phyloP scores from a whole-genome alignment of 345 rosid genomes.

The Moricandia moricandioides region DNA sequence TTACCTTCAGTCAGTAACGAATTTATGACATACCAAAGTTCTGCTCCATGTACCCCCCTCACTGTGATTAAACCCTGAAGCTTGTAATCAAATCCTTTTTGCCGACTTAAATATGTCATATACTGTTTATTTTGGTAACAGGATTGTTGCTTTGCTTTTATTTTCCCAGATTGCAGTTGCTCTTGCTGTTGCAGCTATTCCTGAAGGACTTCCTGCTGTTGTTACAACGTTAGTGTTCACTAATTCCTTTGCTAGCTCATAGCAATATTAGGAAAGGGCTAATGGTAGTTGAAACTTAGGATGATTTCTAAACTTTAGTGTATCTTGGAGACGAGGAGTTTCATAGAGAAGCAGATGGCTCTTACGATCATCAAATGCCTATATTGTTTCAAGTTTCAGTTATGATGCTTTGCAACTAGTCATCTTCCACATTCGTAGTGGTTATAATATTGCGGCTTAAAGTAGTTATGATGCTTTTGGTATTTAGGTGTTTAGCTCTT shows the following conservation, averaged over 20 bases:
- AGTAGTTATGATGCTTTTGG: slow-evolving; percentile 8
- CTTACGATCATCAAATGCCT: slow-evolving; percentile 15
- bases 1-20: not conserved
- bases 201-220: slow-evolving; percentile 99
- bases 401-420: slow-evolving; percentile 10
- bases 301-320: slow-evolving; percentile 7
- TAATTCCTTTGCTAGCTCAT: slow-evolving; percentile 18
- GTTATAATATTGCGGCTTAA: slow-evolving; percentile 16
- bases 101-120: slow-evolving; percentile 6
- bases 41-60: slow-evolving; percentile 16
- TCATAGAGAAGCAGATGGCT: slow-evolving; percentile 1
- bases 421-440: slow-evolving; percentile 5
- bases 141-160: slow-evolving; percentile 35
- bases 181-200: slow-evolving; percentile 99
- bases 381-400: slow-evolving; percentile 15
- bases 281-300: slow-evolving; percentile 13
- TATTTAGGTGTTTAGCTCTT: slow-evolving; percentile 91
- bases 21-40: not conserved
- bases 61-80: not conserved
- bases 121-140: slow-evolving; percentile 13
- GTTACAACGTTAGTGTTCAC: slow-evolving; percentile 85
- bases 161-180: slow-evolving; percentile 94
- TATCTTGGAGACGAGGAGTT: slow-evolving; percentile 10
- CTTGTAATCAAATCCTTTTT: slow-evolving; percentile 5
- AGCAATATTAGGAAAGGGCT: slow-evolving; percentile 3